These are phyloP conservation scores for Telopea speciosissima DNA, from an alignment of 177 flowering plant species.

Conservation along the genomic window DNA sequence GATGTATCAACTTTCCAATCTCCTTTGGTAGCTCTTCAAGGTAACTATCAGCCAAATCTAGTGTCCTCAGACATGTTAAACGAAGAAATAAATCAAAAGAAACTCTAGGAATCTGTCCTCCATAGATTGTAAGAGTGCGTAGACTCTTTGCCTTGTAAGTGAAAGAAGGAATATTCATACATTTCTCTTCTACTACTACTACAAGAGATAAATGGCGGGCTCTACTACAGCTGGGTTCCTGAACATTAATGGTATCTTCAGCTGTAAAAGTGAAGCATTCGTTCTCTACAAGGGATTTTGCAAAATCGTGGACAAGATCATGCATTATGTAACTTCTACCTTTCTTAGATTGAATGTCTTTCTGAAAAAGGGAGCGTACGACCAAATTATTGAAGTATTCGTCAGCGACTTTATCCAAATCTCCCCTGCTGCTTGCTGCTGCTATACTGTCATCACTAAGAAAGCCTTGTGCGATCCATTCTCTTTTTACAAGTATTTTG, in stretches of 20 bases:
- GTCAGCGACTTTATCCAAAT: background rate
- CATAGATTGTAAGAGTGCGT: background rate
- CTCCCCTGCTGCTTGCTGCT: background rate
- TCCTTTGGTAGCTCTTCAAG: background rate
- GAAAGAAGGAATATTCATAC: background rate
- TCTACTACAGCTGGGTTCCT: background rate
- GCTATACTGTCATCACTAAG: no score
- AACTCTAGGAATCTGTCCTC: no score
- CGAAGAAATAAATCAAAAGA: background rate
- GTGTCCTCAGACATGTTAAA: background rate
- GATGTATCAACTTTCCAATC: constrained; percentile 1
- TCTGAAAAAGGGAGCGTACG: no score
- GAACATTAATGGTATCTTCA: background rate
- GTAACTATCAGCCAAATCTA: background rate
- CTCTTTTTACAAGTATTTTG: background rate
- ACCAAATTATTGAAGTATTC: background rate
- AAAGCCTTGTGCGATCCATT: background rate
- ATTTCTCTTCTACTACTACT: background rate
- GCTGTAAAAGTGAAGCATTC: background rate
- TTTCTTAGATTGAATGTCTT: background rate
- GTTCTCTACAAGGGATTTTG: background rate
- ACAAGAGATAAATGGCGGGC: background rate
- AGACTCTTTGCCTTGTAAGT: background rate
- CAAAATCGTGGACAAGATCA: background rate
- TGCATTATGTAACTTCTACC: background rate